phyloP scores from a whole-genome alignment of 2,329 filamentous ascomycete species.

The Celoporthe dispersa region DNA sequence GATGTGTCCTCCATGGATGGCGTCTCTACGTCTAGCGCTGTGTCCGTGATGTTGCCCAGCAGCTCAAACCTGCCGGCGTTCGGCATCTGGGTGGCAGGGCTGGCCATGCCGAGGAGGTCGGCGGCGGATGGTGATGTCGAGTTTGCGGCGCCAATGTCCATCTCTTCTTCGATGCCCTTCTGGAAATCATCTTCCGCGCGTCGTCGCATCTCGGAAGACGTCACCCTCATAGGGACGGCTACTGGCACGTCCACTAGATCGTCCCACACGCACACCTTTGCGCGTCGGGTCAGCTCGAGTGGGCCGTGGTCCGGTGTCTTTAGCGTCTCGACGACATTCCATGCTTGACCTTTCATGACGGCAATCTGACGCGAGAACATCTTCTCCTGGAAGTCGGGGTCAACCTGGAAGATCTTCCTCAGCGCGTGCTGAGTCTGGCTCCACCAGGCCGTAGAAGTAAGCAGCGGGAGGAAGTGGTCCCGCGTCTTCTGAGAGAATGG shows the following conservation, averaged over 20 bases:
- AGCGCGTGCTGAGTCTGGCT: slow-evolving; percentile 87
- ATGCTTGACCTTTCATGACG: slow-evolving; percentile 98
- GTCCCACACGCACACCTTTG: slow-evolving; percentile 96
- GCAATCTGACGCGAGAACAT: slow-evolving; percentile 99
- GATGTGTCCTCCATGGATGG: slow-evolving; percentile 43
- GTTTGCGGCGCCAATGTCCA: slow-evolving; percentile 82
- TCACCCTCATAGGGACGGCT: slow-evolving; percentile 84
- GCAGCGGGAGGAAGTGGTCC: slow-evolving; percentile 91
- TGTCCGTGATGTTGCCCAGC: slow-evolving; percentile 46
- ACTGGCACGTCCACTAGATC: slow-evolving; percentile 95
- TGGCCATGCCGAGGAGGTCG: slow-evolving; percentile 73
- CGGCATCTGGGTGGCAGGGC: slow-evolving; percentile 67
- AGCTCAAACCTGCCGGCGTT: slow-evolving; percentile 79
- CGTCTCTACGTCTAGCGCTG: slow-evolving; percentile 43
- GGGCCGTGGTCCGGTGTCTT: slow-evolving; percentile 93
- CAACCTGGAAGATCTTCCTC: slow-evolving; percentile 85
- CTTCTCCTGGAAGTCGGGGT: slow-evolving; percentile 94
- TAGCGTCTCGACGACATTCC: slow-evolving; percentile 98
- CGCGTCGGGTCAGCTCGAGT: slow-evolving; percentile 85
- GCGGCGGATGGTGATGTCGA: slow-evolving; percentile 53
- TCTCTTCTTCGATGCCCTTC: slow-evolving; percentile 74
- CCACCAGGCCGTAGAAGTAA: slow-evolving; percentile 98
- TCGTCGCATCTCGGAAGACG: slow-evolving; percentile 82
- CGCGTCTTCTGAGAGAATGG: slow-evolving; percentile 94
- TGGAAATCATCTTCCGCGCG: slow-evolving; percentile 55